Evolutionary conservation across 495 filamentous ascomycete genomes (phyloP).

Genomic region (Coniosporium apollinis): DNA sequence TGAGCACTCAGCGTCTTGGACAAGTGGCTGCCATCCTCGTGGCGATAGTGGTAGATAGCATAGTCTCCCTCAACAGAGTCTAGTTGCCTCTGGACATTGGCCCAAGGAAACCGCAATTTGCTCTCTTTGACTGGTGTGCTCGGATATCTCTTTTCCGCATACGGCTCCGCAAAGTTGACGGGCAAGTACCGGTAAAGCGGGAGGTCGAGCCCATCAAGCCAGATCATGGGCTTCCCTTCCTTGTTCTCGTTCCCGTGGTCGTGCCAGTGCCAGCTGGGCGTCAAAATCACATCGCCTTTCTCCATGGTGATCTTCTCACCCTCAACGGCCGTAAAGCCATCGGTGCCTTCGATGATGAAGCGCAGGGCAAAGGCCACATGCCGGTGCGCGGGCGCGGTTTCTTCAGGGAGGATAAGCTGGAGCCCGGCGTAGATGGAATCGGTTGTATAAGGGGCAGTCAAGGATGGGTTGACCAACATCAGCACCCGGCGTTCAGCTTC

Average conservation of each 20-base stretch:
- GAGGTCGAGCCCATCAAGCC: slow-evolving; percentile 33
- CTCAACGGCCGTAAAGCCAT: slow-evolving; percentile 35
- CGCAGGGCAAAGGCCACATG: slow-evolving; percentile 36
- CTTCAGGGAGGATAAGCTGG: slow-evolving; percentile 33
- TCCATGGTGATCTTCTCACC: slow-evolving; percentile 30
- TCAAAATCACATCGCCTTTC: slow-evolving; percentile 33
- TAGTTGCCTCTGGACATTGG: slow-evolving; percentile 20
- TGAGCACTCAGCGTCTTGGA: too few relatives aligned
- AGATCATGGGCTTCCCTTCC: slow-evolving; percentile 35
- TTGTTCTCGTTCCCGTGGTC: slow-evolving; percentile 38
- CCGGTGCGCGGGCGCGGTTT: slow-evolving; percentile 31
- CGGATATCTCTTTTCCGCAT: slow-evolving; percentile 26
- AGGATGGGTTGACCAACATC: slow-evolving; percentile 30
- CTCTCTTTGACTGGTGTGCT: slow-evolving; percentile 22
- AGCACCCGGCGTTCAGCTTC: slow-evolving; percentile 31
- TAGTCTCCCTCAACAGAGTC: slow-evolving; percentile 11
- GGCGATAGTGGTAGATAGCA: too few relatives aligned
- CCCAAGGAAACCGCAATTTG: slow-evolving; percentile 28
- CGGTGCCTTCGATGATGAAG: slow-evolving; percentile 32
- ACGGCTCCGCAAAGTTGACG: slow-evolving; percentile 33
- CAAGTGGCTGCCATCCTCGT: too few relatives aligned
- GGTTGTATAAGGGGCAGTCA: slow-evolving; percentile 33
- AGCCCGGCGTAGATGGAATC: slow-evolving; percentile 35
- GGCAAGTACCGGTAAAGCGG: slow-evolving; percentile 30
- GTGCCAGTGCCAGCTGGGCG: slow-evolving; percentile 34